Evolutionary conservation across 2,329 filamentous ascomycete genomes (phyloP), one percentile per base, ranked within the genome.

Genomic region (Setomelanomma holmii): DNA sequence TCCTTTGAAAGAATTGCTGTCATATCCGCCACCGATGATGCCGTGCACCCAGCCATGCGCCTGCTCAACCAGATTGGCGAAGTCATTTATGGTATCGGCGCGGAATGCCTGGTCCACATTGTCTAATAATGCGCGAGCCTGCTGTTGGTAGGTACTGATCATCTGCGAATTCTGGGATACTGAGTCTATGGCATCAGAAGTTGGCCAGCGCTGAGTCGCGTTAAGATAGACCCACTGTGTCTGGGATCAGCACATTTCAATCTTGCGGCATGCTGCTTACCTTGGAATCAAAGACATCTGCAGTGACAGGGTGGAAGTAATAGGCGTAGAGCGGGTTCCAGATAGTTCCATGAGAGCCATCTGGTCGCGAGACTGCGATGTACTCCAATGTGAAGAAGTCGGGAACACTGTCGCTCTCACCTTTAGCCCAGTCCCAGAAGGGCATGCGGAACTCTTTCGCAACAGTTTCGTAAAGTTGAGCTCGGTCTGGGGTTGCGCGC

Each of bases 21-120:
- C 47, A 2, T 45, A 67, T 11, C 63, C 63, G 1, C 64, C 64
- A 2, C 66, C 89, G 49, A 83, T 84, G 3, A 85, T 34, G 22
- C 58, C 58, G 40, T 73, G 71, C 8, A 73, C 52, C 56, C 56
- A 62, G 5, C 68, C 67, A 49, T 73, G 71, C 3, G 60, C 55
- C 22, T 56, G 49, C 48, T 70, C 67, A 1, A 65, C 20, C 2
- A 43, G 48, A 6, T 47, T 40, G 72, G 46, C 82, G 86, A 61
- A 67, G 2, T 55, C 49, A 16, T 68, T 64, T n/a, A 68, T 35
- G 0, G 23, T 51, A 8, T 19, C 21, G 23, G 21, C 14, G 20
- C 24, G 42, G 17, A 47, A 68, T 46, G 36, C 53, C 40, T 17
- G 44, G 27, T 45, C 55, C 7, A 69, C 44, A 1, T 59, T 40